Evolutionary conservation across 2,329 filamentous ascomycete genomes (phyloP).

Genomic region (Colletotrichum sp.): DNA sequence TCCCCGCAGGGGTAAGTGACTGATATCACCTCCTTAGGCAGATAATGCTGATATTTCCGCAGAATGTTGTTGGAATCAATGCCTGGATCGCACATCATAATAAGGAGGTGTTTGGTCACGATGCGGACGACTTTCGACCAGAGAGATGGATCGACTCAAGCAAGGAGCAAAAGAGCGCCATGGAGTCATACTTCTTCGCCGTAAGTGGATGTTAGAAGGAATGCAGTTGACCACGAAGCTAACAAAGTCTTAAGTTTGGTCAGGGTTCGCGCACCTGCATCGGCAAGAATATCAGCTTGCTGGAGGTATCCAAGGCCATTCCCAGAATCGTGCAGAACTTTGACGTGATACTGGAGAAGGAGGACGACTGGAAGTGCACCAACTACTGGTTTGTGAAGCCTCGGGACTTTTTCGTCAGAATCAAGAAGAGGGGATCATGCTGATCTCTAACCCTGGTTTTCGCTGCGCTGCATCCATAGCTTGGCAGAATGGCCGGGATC

Average conservation of each 20-base stretch:
- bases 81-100: slow-evolving; percentile 45
- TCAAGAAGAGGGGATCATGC: neutral
- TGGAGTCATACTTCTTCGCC: slow-evolving; percentile 16
- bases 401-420: neutral
- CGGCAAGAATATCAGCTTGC: slow-evolving; percentile 33
- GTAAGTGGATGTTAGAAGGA: neutral
- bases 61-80: slow-evolving; percentile 44
- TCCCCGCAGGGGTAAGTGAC: slow-evolving; percentile 31
- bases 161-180: slow-evolving; percentile 17
- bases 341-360: slow-evolving; percentile 27
- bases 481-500: neutral
- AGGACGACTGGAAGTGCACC: neutral
- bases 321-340: slow-evolving; percentile 40
- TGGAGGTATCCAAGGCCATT: slow-evolving; percentile 49
- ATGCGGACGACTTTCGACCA: slow-evolving; percentile 43
- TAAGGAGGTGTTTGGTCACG: slow-evolving; percentile 40
- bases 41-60: neutral
- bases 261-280: slow-evolving; percentile 58
- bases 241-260: slow-evolving; percentile 45
- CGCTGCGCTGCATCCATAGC: neutral
- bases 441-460: neutral
- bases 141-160: slow-evolving; percentile 35
- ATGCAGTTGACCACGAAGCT: neutral
- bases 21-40: neutral
- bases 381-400: neutral